phyloP scores from a whole-genome alignment of 805 yeast genomes.

The Myxozyma udenii region DNA sequence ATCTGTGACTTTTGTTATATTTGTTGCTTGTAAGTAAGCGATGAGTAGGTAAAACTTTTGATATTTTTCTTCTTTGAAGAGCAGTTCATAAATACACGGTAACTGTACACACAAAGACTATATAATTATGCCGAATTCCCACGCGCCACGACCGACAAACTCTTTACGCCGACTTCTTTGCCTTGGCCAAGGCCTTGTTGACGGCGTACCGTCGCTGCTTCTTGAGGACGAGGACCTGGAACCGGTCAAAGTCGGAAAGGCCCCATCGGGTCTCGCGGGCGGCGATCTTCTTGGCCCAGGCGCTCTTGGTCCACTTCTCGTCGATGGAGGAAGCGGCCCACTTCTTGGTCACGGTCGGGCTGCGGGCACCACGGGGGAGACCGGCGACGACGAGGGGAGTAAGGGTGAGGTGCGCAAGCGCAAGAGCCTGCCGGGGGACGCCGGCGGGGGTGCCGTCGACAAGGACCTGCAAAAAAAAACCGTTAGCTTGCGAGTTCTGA shows the following conservation, averaged over 20 bases:
- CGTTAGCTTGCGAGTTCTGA: not conserved
- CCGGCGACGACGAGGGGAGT: constrained; percentile 84
- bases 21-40: not conserved
- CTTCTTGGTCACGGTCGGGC: constrained; percentile 81
- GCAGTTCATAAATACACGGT: constrained; percentile 19
- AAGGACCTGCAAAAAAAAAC: constrained; percentile 56
- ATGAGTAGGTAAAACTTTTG: not conserved
- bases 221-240: constrained; percentile 96
- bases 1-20: no score
- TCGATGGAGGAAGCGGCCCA: constrained; percentile 88
- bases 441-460: constrained; percentile 91
- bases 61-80: constrained; percentile 2
- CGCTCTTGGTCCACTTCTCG: constrained; percentile 85
- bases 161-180: constrained; percentile 40
- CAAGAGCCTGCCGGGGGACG: constrained; percentile 88
- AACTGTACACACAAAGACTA: constrained; percentile 20
- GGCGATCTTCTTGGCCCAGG: constrained; percentile 99
- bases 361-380: constrained; percentile 93
- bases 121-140: not conserved
- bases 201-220: constrained; percentile 94
- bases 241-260: constrained; percentile 97
- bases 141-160: not conserved
- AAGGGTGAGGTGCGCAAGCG: constrained; percentile 83
- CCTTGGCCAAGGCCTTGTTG: constrained; percentile 95
- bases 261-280: constrained; percentile 89